Base-by-base conservation (phyloP, 441 rosid species). In the Hura crepitans region DNA sequence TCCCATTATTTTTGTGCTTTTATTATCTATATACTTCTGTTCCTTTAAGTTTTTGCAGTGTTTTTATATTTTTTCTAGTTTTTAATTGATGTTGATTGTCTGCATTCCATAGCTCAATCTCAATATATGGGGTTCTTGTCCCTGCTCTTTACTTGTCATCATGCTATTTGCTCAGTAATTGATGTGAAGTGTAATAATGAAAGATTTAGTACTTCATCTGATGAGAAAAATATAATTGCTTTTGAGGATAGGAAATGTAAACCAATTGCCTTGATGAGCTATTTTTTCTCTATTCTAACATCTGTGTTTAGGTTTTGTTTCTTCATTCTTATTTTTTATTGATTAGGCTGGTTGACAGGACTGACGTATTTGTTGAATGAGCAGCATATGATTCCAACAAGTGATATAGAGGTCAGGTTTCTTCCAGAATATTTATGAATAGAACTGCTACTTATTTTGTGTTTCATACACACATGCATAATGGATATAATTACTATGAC, bases 271-370 rank as follows among this genome's bases (percentile, higher is more conserved):
- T 62, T 60, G 45, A 27, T 47, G 15, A 23, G 59, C 58, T 37
- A 28, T 33, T 31, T 65, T 65, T n/a, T 22, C 28, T 62, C 15
- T 66, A 10, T 53, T 60, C 60, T 65, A 25, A 60, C 47, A 43
- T 69, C n/a, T 27, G 17, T 1, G 74, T 79, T 70, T 71, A 81
- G 80, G 72, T 81, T 78, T 75, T 83, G 71, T 88, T 74, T 78
- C 83, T 73, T 71, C 73, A 46, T 78, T 77, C 78, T 81, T 86
- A 82, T 81, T 78, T 77, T 85, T 79, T 75, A 83, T 81, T 86
- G 88, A 74, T 83, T 81, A 82, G 86, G 87, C 86, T 87, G 86
- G 85, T 88, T 89, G 87, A 92, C 88, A 85, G 81, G 91, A 81
- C 85, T 87, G 82, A 83, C 77, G 56, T 86, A 70, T 88, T 81